Conservation (phyloP, 2,329 filamentous ascomycete species). For the Apiospora malaysiana region DNA sequence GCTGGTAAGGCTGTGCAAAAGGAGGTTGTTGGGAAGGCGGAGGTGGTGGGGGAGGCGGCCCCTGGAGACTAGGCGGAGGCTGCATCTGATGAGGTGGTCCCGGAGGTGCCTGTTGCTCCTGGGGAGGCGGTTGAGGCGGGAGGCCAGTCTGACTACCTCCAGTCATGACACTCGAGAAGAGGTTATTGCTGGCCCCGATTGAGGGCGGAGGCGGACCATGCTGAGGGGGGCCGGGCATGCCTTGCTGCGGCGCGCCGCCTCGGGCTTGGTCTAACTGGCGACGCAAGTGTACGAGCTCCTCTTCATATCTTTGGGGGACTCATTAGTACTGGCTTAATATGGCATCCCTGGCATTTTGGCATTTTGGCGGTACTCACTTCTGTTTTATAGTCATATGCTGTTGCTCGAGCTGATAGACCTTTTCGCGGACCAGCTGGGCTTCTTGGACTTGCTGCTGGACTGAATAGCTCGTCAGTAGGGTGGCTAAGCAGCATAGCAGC, state of each 20-base stretch:
- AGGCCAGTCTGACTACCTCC: slow-evolving; percentile 84
- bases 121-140: slow-evolving; percentile 70
- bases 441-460: slow-evolving; percentile 91
- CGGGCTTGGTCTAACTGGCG: slow-evolving; percentile 84
- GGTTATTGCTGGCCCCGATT: slow-evolving; percentile 87
- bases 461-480: slow-evolving; percentile 44
- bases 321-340: slow-evolving; percentile 21
- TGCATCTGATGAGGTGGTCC: slow-evolving; percentile 65
- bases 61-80: slow-evolving; percentile 71
- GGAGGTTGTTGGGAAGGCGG: slow-evolving; percentile 69
- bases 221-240: slow-evolving; percentile 72
- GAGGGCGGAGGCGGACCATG: slow-evolving; percentile 88
- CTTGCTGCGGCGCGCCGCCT: slow-evolving; percentile 59
- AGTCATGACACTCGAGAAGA: slow-evolving; percentile 96
- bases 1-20: slow-evolving; percentile 74
- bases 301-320: slow-evolving; percentile 75
- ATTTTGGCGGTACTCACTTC: slow-evolving; percentile 70
- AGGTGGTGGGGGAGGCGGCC: slow-evolving; percentile 62
- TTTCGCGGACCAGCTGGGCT: slow-evolving; percentile 91
- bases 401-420: slow-evolving; percentile 92
- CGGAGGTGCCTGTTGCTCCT: slow-evolving; percentile 61
- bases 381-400: slow-evolving; percentile 86
- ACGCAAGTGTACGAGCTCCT: slow-evolving; percentile 83
- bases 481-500: neutral
- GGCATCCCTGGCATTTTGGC: neutral